Evolutionary conservation across 139 green algal genomes (phyloP).

Genomic region (Medakamo hakoo): DNA sequence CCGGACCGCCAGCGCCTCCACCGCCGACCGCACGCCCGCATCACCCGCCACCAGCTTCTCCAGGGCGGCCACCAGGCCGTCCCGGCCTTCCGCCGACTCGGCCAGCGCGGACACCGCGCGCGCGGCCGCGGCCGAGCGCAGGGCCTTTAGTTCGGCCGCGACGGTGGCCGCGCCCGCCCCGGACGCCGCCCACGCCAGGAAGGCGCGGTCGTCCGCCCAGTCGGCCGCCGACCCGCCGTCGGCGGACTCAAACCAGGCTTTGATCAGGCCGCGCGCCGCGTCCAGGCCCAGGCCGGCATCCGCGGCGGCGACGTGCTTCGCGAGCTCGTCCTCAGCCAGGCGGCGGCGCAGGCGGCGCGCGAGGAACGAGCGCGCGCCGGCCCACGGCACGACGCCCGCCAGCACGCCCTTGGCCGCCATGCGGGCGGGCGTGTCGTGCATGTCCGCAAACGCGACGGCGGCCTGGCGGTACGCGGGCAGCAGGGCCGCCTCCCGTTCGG

Average conservation of each 20-base stretch:
- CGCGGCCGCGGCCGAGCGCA: conserved; percentile 26
- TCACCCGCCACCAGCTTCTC: conserved; percentile 26
- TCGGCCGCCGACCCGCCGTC: not conserved
- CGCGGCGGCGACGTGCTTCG: conserved; percentile 30
- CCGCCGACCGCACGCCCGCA: conserved; percentile 26
- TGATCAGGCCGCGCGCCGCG: conserved; percentile 15
- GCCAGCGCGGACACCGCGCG: conserved; percentile 23
- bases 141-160: conserved; percentile 37
- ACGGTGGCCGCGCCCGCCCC: conserved; percentile 30
- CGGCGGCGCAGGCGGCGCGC: conserved; percentile 51
- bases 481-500: conserved; percentile 49
- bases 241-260: conserved; percentile 19
- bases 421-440: conserved; percentile 89
- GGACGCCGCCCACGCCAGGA: conserved; percentile 57
- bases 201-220: conserved; percentile 29
- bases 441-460: conserved; percentile 81
- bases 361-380: conserved; percentile 55
- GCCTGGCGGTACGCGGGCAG: conserved; percentile 75
- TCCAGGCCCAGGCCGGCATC: conserved; percentile 9
- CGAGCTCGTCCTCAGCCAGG: conserved; percentile 46
- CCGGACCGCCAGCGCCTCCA: conserved; percentile 31
- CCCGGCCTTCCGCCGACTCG: conserved; percentile 33
- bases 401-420: conserved; percentile 89
- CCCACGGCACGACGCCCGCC: conserved; percentile 71
- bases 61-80: conserved; percentile 40